Percentiles rank a stretch among this genome's conserved stretches.
phyloP scores from a whole-genome alignment of 768 basidiomycete genomes.

The Dendrothele bispora region DNA sequence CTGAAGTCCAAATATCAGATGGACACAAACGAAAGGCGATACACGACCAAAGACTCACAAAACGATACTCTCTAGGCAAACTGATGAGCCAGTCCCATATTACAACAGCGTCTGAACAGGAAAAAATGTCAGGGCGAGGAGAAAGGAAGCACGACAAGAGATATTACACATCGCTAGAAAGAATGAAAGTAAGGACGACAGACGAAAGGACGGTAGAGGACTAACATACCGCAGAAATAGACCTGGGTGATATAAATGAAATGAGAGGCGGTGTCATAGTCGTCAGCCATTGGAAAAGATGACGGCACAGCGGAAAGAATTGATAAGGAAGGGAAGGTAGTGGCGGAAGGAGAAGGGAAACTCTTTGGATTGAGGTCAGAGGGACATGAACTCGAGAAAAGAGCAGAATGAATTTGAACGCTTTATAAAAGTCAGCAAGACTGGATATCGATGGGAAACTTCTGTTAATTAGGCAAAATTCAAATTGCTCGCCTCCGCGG shows the following conservation, averaged over 20 bases:
- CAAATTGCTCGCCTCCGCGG: too few relatives aligned
- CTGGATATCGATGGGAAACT: too few relatives aligned
- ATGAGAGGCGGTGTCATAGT: slow-evolving; percentile 60
- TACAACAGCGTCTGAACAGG: slow-evolving; percentile 66
- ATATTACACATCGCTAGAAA: slow-evolving; percentile 69
- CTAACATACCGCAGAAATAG: slow-evolving; percentile 79
- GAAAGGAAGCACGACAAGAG: slow-evolving; percentile 16
- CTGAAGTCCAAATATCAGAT: slow-evolving; percentile 36
- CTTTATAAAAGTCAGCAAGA: slow-evolving; percentile 13
- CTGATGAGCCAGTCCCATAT: slow-evolving; percentile 87
- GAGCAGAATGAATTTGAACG: slow-evolving; percentile 25
- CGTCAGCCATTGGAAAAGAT: slow-evolving; percentile 34
- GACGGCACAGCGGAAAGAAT: slow-evolving; percentile 12
- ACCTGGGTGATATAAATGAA: slow-evolving; percentile 83
- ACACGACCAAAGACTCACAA: slow-evolving; percentile 43
- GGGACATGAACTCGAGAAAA: too few relatives aligned
- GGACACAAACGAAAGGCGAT: slow-evolving; percentile 11
- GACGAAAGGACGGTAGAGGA: slow-evolving; percentile 16
- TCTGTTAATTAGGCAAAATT: too few relatives aligned
- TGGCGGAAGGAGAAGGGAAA: not conserved
- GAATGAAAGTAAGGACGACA: slow-evolving; percentile 27
- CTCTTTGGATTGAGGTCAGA: slow-evolving; percentile 1
- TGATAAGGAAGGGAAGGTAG: slow-evolving; percentile 17
- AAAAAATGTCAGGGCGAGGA: slow-evolving; percentile 12
- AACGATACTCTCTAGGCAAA: slow-evolving; percentile 74